Evolutionary conservation across 2,329 filamentous ascomycete genomes (phyloP).

Genomic region (Polytolypa hystricis): DNA sequence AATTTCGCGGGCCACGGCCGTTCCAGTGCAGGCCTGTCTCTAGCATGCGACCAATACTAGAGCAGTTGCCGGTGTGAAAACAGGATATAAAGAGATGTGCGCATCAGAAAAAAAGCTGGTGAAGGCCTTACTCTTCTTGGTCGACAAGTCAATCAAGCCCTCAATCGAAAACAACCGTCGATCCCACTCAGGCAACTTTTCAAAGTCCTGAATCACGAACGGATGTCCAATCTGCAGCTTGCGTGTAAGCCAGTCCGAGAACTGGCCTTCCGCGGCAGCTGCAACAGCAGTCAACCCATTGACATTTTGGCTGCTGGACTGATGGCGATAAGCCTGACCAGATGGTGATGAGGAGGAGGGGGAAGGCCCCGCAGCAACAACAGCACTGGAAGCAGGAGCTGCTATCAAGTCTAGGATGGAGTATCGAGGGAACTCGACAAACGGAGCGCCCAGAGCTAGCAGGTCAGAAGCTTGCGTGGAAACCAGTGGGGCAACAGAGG

Average conservation of each 20-base stretch:
- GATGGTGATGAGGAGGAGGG: not conserved
- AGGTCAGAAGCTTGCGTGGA: conserved; percentile 13
- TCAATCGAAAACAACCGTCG: conserved; percentile 19
- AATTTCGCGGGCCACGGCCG: too few relatives aligned
- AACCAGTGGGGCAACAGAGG: not conserved
- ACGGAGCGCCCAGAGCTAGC: conserved; percentile 18
- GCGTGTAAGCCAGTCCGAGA: conserved; percentile 19
- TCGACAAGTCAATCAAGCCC: conserved; percentile 21
- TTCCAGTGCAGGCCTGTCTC: not conserved
- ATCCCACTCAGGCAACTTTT: conserved; percentile 21
- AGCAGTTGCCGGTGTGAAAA: not conserved
- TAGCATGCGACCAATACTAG: not conserved
- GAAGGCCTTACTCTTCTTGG: conserved; percentile 20
- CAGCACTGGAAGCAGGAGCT: conserved; percentile 1
- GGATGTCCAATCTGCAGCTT: conserved; percentile 22
- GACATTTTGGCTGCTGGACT: too few relatives aligned
- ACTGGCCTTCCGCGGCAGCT: too few relatives aligned
- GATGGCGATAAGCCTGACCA: too few relatives aligned
- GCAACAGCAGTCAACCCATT: too few relatives aligned
- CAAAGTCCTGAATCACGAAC: conserved; percentile 25
- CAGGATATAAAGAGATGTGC: too few relatives aligned
- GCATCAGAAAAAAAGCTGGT: too few relatives aligned
- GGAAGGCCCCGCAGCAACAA: not conserved
- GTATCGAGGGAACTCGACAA: conserved; percentile 21
- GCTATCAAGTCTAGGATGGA: conserved; percentile 18